phyloP scores from a whole-genome alignment of 23 red algal genomes.

The Gracilaria domingensis region DNA sequence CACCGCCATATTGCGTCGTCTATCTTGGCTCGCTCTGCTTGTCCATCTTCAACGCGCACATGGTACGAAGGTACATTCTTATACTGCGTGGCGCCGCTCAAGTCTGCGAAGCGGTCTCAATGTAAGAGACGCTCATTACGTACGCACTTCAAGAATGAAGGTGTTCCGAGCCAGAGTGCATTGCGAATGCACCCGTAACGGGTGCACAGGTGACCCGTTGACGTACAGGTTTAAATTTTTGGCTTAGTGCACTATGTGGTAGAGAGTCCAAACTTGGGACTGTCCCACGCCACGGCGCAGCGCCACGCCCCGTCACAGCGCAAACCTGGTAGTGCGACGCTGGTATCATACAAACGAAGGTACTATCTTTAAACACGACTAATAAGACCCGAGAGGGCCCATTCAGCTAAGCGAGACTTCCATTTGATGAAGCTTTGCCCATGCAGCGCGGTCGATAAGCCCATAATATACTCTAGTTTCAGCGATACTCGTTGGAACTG shows the following conservation, averaged over 20 bases:
- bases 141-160: background rate
- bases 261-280: too few species aligned
- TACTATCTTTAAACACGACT: too few species aligned
- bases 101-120: background rate
- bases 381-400: background rate
- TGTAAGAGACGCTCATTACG: background rate
- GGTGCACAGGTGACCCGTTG: too few species aligned
- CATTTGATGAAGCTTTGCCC: background rate
- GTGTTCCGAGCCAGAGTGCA: background rate
- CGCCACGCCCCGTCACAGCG: background rate
- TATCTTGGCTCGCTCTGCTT: background rate
- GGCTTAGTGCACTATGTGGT: constrained; percentile 30
- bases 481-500: background rate
- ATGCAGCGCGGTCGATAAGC: background rate
- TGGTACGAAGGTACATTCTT: background rate
- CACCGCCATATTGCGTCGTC: background rate
- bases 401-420: background rate
- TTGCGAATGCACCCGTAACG: background rate
- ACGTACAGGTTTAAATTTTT: constrained; percentile 21
- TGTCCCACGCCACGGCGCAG: constrained; percentile 8
- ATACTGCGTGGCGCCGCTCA: background rate
- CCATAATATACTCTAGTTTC: background rate
- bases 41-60: background rate
- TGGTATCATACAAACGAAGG: too few species aligned
- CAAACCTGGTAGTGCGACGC: too few species aligned